Conservation (phyloP, 2,329 filamentous ascomycete species). For the Trichophaea hybrida region DNA sequence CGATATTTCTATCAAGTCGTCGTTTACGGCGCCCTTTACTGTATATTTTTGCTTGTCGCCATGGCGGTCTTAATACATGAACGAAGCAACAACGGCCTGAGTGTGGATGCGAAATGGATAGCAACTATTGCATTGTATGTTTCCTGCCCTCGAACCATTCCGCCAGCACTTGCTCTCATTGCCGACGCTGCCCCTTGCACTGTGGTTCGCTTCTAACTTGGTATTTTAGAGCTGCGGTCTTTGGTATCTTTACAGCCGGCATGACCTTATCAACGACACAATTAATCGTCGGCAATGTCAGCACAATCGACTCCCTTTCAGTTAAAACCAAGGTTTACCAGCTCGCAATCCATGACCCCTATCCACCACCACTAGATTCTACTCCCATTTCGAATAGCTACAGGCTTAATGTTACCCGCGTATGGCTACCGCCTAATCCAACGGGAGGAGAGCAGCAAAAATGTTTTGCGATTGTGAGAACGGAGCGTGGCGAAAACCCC, state of each 20-base stretch:
- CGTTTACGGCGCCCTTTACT: slow-evolving; percentile 56
- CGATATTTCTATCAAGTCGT: slow-evolving; percentile 64
- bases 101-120: slow-evolving; percentile 46
- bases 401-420: slow-evolving; percentile 2
- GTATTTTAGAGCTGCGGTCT: slow-evolving; percentile 43
- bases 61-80: slow-evolving; percentile 15
- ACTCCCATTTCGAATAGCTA: background rate
- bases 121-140: slow-evolving; percentile 49
- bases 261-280: slow-evolving; percentile 63
- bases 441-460: slow-evolving; percentile 30
- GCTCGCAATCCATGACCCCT: slow-evolving; percentile 60
- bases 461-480: slow-evolving; percentile 61
- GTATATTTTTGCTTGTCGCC: slow-evolving; percentile 41
- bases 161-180: background rate
- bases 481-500: slow-evolving; percentile 62
- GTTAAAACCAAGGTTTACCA: slow-evolving; percentile 48
- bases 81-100: background rate
- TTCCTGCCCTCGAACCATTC: background rate
- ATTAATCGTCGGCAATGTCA: slow-evolving; percentile 58
- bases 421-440: slow-evolving; percentile 13
- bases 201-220: background rate
- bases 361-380: slow-evolving; percentile 37
- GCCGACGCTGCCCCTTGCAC: background rate
- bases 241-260: slow-evolving; percentile 62
- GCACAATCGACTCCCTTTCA: slow-evolving; percentile 67